phyloP scores from a whole-genome alignment of 352 stramenopile genomes.

The Pythium dissotocum region DNA sequence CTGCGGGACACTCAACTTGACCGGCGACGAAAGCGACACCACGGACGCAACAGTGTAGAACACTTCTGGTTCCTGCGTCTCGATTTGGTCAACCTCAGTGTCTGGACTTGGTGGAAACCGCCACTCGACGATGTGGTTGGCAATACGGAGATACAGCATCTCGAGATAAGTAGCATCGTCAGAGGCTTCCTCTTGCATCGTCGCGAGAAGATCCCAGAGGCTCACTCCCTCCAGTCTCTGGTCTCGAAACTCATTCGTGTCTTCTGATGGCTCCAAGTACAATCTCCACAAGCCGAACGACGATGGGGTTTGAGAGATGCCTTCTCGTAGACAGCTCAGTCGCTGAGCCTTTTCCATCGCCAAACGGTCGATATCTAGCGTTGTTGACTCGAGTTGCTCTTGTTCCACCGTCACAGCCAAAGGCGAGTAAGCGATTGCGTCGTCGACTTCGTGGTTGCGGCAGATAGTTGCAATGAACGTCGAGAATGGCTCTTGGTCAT shows the following conservation, averaged over 20 bases:
- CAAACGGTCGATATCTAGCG: neutral
- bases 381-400: neutral
- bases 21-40: neutral
- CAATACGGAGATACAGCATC: neutral
- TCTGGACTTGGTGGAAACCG: neutral
- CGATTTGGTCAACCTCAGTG: neutral
- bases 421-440: neutral
- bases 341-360: neutral
- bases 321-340: neutral
- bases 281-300: neutral
- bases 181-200: neutral
- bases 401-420: neutral
- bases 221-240: neutral
- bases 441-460: neutral
- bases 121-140: neutral
- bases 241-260: neutral
- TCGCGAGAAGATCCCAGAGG: neutral
- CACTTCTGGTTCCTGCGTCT: neutral
- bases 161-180: neutral
- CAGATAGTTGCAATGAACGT: neutral
- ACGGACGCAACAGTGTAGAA: neutral
- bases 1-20: conserved; percentile 6
- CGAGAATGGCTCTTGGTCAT: neutral
- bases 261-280: neutral
- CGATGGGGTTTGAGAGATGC: neutral